These are phyloP conservation scores for Usnea hakonensis DNA, from an alignment of 495 filamentous ascomycete species.

Conservation along the genomic window DNA sequence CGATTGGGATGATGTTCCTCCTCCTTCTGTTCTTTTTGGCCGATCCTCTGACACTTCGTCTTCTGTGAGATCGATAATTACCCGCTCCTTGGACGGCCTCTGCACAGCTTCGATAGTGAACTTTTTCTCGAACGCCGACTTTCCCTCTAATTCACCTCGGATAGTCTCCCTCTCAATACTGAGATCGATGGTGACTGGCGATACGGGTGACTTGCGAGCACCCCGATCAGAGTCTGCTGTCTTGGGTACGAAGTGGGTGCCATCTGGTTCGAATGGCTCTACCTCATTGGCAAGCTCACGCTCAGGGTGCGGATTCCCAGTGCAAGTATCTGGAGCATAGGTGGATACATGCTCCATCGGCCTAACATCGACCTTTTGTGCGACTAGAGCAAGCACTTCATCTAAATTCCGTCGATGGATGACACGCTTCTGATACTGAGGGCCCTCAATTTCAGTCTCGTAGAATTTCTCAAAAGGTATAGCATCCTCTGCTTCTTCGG, in stretches of 20 bases:
- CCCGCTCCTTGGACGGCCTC: background rate
- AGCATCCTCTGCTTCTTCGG: slow-evolving; percentile 22
- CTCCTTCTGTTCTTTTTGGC: background rate
- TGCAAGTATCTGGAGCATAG: background rate
- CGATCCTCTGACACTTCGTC: background rate
- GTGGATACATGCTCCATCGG: background rate
- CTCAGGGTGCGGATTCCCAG: background rate
- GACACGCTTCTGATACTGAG: slow-evolving; percentile 17
- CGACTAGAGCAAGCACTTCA: slow-evolving; percentile 10
- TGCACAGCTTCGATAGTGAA: background rate
- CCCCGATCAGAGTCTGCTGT: background rate
- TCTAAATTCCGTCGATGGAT: slow-evolving; percentile 14
- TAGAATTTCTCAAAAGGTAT: slow-evolving; percentile 24
- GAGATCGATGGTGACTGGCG: no score
- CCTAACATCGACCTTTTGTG: background rate
- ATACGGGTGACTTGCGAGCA: no score
- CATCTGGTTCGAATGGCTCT: background rate
- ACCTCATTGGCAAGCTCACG: background rate
- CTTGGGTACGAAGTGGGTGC: background rate
- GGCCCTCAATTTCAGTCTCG: slow-evolving; percentile 16
- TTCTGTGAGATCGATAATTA: background rate
- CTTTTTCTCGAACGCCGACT: background rate
- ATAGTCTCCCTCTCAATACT: no score
- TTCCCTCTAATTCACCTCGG: no score
- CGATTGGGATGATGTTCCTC: background rate